A percentile compares a stretch with the other conserved stretches of the same genome.
phyloP scores from a whole-genome alignment of 306 rosid species.

The Trichosanthes truncata region DNA sequence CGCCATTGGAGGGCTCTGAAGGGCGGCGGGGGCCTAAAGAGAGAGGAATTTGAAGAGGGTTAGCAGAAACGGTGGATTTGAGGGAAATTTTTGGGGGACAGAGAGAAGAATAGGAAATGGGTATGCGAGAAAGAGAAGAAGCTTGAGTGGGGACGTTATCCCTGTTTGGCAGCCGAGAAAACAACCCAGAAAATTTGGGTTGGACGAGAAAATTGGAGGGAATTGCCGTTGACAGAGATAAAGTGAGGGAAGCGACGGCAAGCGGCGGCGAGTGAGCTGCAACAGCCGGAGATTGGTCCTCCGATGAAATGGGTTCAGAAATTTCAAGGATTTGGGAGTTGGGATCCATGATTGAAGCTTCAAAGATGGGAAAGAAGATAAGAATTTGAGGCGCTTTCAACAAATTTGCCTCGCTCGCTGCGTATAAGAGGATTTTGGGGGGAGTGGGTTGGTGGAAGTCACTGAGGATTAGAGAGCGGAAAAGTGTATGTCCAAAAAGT shows the following conservation, averaged over 20 bases:
- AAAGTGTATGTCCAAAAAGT: background rate
- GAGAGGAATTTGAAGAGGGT: constrained; percentile 64
- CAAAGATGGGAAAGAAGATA: constrained; percentile 10
- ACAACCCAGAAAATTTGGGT: constrained; percentile 35
- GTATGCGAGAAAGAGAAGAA: constrained; percentile 62
- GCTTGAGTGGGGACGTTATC: constrained; percentile 74
- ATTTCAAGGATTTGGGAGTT: constrained; percentile 24
- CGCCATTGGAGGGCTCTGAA: constrained; percentile 65
- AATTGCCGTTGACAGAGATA: constrained; percentile 48
- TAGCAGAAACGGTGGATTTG: constrained; percentile 62
- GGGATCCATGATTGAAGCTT: constrained; percentile 31
- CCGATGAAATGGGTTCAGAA: constrained; percentile 28
- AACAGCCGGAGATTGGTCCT: constrained; percentile 29
- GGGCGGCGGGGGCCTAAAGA: constrained; percentile 67
- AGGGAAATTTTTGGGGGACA: constrained; percentile 44
- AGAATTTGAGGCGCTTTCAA: background rate
- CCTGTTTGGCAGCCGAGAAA: constrained; percentile 39
- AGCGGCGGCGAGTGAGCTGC: constrained; percentile 20
- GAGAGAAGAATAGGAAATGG: constrained; percentile 41
- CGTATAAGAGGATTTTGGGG: background rate
- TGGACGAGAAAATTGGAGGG: constrained; percentile 42
- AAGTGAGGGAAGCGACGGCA: constrained; percentile 56
- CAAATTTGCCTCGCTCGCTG: background rate
- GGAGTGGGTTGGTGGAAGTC: background rate
- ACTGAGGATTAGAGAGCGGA: background rate